Percentiles rank a stretch among this genome's conserved stretches.
These are phyloP conservation scores for Alternaria triticina DNA, from an alignment of 2,329 filamentous ascomycete species.

Conservation along the genomic window DNA sequence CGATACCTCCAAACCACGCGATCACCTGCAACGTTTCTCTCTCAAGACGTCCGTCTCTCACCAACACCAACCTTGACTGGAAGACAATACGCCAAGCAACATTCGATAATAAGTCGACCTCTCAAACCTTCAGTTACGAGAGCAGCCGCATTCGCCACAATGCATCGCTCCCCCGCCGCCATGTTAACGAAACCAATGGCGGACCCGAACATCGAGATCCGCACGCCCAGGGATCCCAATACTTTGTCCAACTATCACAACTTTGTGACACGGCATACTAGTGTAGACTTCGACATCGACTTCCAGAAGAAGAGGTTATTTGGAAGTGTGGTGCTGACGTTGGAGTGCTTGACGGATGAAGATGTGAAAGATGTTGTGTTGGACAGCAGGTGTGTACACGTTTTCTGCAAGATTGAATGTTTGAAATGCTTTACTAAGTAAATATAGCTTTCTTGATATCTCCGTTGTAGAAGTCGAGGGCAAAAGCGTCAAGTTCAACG, in stretches of 20 bases:
- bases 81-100: not conserved
- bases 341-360: constrained; percentile 78
- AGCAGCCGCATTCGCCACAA: constrained; percentile 15
- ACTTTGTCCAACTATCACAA: constrained; percentile 91
- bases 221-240: constrained; percentile 75
- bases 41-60: not conserved
- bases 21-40: constrained; percentile 2
- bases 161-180: constrained; percentile 36
- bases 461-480: constrained; percentile 73
- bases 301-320: constrained; percentile 79
- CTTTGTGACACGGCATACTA: constrained; percentile 84
- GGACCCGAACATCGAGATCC: constrained; percentile 45
- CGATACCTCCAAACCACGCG: constrained; percentile 10
- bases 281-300: constrained; percentile 79
- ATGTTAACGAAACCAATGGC: constrained; percentile 49
- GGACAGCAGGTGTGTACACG: constrained; percentile 68
- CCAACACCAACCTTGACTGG: not conserved
- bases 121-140: not conserved
- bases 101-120: not conserved
- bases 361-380: constrained; percentile 79
- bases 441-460: constrained; percentile 71
- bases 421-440: not conserved
- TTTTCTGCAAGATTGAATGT: not conserved
- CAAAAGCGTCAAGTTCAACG: constrained; percentile 68
- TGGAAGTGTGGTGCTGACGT: constrained; percentile 76